phyloP scores from a whole-genome alignment of 78 protist genomes.

The Parvularia atlantis region DNA sequence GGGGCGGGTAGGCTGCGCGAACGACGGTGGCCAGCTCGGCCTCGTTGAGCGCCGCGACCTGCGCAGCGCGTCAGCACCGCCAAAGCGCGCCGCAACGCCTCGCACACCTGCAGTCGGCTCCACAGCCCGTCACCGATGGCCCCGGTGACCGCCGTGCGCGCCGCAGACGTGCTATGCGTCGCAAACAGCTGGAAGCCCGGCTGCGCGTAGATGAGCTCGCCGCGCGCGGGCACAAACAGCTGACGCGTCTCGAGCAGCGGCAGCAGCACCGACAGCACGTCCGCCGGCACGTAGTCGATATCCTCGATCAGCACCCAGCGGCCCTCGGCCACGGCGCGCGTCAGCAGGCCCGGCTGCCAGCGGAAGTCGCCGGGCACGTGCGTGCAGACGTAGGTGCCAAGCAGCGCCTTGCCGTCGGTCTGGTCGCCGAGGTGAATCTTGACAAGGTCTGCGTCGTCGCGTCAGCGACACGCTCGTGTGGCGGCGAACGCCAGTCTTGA shows the following conservation, averaged over 20 bases:
- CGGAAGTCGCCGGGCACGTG: conserved; percentile 87
- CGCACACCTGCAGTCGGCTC: neutral
- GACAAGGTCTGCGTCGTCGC: conserved; percentile 17
- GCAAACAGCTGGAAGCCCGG: conserved; percentile 82
- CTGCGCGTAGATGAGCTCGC: conserved; percentile 59
- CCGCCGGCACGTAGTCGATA: conserved; percentile 80
- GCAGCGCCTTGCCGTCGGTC: conserved; percentile 77
- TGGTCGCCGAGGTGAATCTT: conserved; percentile 82
- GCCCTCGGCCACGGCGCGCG: conserved; percentile 57
- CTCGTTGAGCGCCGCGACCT: no score
- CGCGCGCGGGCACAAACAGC: conserved; percentile 66
- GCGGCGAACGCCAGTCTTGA: neutral
- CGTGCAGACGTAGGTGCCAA: conserved; percentile 84
- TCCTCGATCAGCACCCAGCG: conserved; percentile 95
- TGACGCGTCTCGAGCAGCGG: conserved; percentile 63
- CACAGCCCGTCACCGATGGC: neutral
- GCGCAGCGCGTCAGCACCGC: no score
- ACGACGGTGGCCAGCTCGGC: no score
- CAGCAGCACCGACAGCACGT: conserved; percentile 63
- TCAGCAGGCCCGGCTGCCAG: conserved; percentile 88
- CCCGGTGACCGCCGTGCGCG: neutral
- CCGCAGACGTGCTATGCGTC: conserved; percentile 29
- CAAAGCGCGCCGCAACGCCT: no score
- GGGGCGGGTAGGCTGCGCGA: no score
- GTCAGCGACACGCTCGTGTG: no score